Conservation (phyloP, 805 yeast genomes). For the Groenewaldozyma tartarivorans region DNA sequence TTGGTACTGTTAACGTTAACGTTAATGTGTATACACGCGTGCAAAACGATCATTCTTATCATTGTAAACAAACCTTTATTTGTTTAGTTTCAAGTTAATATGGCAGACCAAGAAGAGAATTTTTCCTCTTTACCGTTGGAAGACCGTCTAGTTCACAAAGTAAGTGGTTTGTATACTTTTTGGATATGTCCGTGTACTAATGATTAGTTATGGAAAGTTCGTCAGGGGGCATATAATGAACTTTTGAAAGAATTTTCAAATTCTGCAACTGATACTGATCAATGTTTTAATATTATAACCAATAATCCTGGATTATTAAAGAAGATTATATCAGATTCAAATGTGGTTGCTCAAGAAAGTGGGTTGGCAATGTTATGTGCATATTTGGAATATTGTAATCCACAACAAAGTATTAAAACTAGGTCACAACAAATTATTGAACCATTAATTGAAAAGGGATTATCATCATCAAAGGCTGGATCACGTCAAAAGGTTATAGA, state of each 20-base stretch:
- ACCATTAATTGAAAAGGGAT: constrained; percentile 68
- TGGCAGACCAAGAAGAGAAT: constrained; percentile 16
- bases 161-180: constrained; percentile 22
- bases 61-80: not conserved
- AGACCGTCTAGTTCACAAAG: constrained; percentile 58
- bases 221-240: constrained; percentile 72
- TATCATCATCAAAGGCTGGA: constrained; percentile 63
- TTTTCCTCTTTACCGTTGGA: constrained; percentile 43
- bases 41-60: too few species aligned
- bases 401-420: constrained; percentile 30
- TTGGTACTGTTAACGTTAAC: too few species aligned
- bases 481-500: constrained; percentile 61
- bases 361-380: constrained; percentile 52
- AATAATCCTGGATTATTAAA: constrained; percentile 46
- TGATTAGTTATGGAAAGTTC: constrained; percentile 64
- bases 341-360: constrained; percentile 86
- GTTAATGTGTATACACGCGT: too few species aligned
- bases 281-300: constrained; percentile 42
- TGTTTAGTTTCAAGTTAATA: not conserved
- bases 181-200: not conserved
- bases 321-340: constrained; percentile 59
- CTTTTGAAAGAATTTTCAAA: constrained; percentile 40
- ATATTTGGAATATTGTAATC: constrained; percentile 49
- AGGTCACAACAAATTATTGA: constrained; percentile 18
- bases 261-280: constrained; percentile 48